Conservation (phyloP, 345 rosid species). For the Cardamine chenopodiifolia region DNA sequence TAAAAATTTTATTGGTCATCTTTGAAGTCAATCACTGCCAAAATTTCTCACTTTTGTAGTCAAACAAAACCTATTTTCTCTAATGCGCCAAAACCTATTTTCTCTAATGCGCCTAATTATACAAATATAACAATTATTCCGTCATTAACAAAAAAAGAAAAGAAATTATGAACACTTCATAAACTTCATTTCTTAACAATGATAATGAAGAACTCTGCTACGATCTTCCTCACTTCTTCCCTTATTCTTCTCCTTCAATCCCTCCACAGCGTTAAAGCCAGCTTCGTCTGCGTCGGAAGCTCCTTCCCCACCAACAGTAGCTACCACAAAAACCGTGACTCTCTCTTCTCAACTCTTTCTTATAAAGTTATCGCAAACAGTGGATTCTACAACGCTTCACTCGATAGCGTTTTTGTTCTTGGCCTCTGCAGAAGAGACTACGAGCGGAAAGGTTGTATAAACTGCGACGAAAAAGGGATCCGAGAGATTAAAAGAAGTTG, state of each 20-base stretch:
- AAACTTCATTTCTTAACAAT: background rate
- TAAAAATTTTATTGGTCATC: background rate
- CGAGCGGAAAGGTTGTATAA: conserved; percentile 35
- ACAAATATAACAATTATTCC: background rate
- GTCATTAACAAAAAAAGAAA: background rate
- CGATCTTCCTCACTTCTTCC: background rate
- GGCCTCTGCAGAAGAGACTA: conserved; percentile 46
- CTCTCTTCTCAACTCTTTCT: conserved; percentile 44
- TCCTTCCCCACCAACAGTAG: conserved; percentile 35
- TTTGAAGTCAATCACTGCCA: background rate
- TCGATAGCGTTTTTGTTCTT: conserved; percentile 40
- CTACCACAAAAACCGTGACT: conserved; percentile 39
- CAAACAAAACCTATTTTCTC: background rate
- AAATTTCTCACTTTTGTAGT: background rate
- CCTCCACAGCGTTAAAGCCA: conserved; percentile 7
- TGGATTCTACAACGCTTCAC: conserved; percentile 40
- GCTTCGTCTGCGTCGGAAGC: conserved; percentile 9
- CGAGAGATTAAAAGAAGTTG: conserved; percentile 27
- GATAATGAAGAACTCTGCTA: conserved; percentile 12
- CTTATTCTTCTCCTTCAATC: conserved; percentile 20
- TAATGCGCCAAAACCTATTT: background rate
- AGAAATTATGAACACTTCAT: background rate
- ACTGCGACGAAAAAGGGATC: conserved; percentile 19
- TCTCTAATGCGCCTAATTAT: background rate
- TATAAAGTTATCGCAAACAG: conserved; percentile 17